Evolutionary conservation across 345 rosid species (phyloP).

Genomic region (Alliaria petiolata): DNA sequence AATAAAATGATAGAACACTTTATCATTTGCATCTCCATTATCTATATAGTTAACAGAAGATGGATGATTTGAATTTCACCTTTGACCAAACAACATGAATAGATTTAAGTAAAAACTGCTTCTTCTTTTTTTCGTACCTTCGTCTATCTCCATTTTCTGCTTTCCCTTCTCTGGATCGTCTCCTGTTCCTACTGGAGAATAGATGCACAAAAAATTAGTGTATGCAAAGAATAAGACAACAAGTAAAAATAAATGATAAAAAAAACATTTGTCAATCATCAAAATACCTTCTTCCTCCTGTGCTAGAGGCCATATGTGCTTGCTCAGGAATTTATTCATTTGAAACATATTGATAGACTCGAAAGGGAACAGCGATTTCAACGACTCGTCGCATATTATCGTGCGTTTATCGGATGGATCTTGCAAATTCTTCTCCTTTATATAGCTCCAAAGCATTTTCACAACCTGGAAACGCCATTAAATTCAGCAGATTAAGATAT

Average conservation of each 20-base stretch:
- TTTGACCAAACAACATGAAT: neutral
- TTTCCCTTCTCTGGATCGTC: constrained; percentile 20
- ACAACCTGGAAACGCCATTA: constrained; percentile 42
- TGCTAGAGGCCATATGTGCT: constrained; percentile 56
- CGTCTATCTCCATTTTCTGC: constrained; percentile 23
- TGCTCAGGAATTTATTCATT: constrained; percentile 53
- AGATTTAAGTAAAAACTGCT: neutral
- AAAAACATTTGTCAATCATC: neutral
- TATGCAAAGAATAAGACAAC: too few species aligned
- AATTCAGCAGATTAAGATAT: neutral
- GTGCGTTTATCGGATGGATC: constrained; percentile 48
- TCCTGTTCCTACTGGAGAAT: neutral
- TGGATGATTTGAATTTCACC: neutral
- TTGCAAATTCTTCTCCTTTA: constrained; percentile 53
- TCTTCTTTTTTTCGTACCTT: constrained; percentile 10
- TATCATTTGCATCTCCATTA: neutral
- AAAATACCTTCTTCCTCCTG: constrained; percentile 36
- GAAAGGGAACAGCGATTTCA: constrained; percentile 44
- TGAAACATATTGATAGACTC: constrained; percentile 59
- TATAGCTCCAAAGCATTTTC: constrained; percentile 53
- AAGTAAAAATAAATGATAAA: neutral
- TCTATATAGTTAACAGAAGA: neutral
- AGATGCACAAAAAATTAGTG: neutral
- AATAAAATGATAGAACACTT: neutral
- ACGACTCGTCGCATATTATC: constrained; percentile 48